Evolutionary conservation across 2,329 filamentous ascomycete genomes (phyloP).

Genomic region (Talaromyces funiculosus): DNA sequence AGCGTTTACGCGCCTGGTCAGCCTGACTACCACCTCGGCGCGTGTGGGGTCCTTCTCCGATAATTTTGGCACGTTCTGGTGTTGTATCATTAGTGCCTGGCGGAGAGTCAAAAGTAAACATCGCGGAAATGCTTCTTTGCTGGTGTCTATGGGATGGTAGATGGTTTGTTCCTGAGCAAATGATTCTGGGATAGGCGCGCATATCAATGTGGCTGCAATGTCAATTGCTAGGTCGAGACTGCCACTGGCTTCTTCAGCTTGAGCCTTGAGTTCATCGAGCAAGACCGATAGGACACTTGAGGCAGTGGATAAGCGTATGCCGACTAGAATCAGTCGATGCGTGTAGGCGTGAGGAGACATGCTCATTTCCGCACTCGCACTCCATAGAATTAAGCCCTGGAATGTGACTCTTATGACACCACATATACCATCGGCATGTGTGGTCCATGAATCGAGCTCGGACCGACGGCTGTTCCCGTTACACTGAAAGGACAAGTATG

Average conservation of each 20-base stretch:
- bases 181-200: constrained; percentile 35
- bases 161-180: constrained; percentile 34
- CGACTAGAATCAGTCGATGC: constrained; percentile 47
- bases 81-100: constrained; percentile 34
- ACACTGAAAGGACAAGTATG: constrained; percentile 47
- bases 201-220: constrained; percentile 39
- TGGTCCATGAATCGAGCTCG: constrained; percentile 51
- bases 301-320: constrained; percentile 38
- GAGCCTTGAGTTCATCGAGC: constrained; percentile 40
- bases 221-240: constrained; percentile 41
- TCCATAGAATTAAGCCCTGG: constrained; percentile 51
- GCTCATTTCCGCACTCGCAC: constrained; percentile 44
- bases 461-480: constrained; percentile 41
- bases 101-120: constrained; percentile 36
- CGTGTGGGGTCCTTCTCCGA: constrained; percentile 41
- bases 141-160: constrained; percentile 30
- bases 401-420: constrained; percentile 46
- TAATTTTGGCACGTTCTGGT: constrained; percentile 35
- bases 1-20: constrained; percentile 41
- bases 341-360: constrained; percentile 52
- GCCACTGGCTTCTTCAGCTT: constrained; percentile 29
- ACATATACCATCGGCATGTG: constrained; percentile 43
- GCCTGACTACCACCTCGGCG: constrained; percentile 41
- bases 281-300: constrained; percentile 33
- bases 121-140: constrained; percentile 29